Conservation (phyloP, 148 eudicot genomes). For the Nepenthes mirabilis region DNA sequence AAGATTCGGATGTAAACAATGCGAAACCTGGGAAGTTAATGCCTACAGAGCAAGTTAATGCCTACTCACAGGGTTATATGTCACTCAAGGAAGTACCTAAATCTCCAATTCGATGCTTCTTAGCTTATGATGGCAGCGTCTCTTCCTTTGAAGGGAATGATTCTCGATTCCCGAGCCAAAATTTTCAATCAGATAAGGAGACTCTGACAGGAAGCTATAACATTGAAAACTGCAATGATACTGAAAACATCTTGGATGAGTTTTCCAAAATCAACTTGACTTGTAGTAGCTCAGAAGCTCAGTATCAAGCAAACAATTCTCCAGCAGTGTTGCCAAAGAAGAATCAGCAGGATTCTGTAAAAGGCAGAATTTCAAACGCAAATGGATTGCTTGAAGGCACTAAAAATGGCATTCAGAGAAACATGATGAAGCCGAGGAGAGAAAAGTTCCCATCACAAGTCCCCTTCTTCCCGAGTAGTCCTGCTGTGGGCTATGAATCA, state of each 20-base stretch:
- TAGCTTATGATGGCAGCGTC: conserved; percentile 48
- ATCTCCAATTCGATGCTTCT: conserved; percentile 4
- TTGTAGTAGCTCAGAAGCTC: conserved; percentile 13
- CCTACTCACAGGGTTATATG: conserved; percentile 7
- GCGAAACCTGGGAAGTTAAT: no score
- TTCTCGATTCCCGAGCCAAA: conserved; percentile 18
- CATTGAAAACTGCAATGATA: conserved; percentile 14
- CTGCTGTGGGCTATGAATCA: conserved; percentile 22
- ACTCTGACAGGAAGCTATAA: no score
- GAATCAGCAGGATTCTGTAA: conserved; percentile 15
- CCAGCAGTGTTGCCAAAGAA: conserved; percentile 15
- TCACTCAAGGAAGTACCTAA: conserved; percentile 7
- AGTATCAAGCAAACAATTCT: conserved; percentile 9
- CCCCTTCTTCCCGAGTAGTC: conserved; percentile 22
- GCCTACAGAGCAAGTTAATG: conserved; percentile 4
- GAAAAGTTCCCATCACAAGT: conserved; percentile 18
- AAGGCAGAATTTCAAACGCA: conserved; percentile 5
- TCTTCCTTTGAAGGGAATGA: conserved; percentile 72
- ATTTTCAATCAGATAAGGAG: background rate
- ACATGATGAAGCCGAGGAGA: conserved; percentile 19
- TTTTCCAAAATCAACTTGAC: conserved; percentile 2
- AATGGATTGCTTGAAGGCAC: no score
- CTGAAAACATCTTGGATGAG: conserved; percentile 9
- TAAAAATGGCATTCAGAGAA: background rate
- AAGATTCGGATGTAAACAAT: no score